Evolutionary conservation across 2,329 filamentous ascomycete species (phyloP), one percentile per base, ranked within the genome.

Genomic region (Apiospora arundinis): DNA sequence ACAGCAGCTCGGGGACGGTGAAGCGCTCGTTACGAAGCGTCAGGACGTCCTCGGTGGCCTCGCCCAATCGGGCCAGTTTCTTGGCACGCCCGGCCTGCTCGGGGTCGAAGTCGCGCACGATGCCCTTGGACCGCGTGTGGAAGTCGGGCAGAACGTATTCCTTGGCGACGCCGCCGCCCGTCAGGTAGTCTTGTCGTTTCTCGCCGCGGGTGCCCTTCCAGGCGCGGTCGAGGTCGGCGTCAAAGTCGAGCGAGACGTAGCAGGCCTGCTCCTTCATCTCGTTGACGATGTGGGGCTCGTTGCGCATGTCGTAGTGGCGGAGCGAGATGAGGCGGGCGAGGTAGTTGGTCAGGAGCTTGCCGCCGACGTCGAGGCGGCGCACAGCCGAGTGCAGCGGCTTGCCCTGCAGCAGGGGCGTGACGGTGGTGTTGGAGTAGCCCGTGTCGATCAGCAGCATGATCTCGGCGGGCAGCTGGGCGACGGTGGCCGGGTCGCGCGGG

Each of bases 131-230:
- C 4, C 85, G 82, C 0, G 84, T 83, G 75, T 91, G 88, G 73
- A 90, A 92, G 80, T 99, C 95, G 0, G 96, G 96, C 1, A 99
- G 86, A 25, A 98, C 92, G 79, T 98, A 99, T 79, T 99, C 95
- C 71, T 95, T 91, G 7, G 95, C 92, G 45, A 98, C 90, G 6
- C 88, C 89, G 16, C 80, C 88, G 18, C 87, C 88, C 0, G 80
- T 82, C 2, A 85, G 63, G 70, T 86, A 91, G 0, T 81, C 77
- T 0, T 85, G 82, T 16, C 90, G 84, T 68, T 85, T 83, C 76
- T 90, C 87, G 60, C 90, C 88, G 73, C 88, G 83, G 1, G 92
- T 90, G 8, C 92, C 93, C 80, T 94, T 96, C 94, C 95, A 97
- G 0, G 91, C 92, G 74, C 87, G 88, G 74, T 98, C 95, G 46